Evolutionary conservation across 257 asterid species (phyloP).

Genomic region (Mentha longifolia): DNA sequence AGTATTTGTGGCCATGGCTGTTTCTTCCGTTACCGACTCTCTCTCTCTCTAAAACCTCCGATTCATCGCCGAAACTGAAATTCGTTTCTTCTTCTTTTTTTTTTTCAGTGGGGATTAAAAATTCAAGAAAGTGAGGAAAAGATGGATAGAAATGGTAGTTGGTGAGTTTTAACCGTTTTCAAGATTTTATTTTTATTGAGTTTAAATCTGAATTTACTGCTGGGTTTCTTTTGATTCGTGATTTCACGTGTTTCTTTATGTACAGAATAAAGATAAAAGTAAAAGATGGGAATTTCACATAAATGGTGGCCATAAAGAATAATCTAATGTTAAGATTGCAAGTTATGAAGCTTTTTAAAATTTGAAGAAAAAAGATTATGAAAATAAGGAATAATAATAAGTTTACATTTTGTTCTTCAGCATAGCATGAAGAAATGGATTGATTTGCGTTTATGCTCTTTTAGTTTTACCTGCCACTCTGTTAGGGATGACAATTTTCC

Average conservation of each 20-base stretch:
- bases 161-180: constrained; percentile 33
- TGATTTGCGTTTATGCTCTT: too few species aligned
- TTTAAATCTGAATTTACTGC: constrained; percentile 25
- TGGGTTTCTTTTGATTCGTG: background rate
- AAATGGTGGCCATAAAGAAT: too few species aligned
- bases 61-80: background rate
- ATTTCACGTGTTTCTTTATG: background rate
- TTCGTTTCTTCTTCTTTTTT: constrained; percentile 15
- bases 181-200: background rate
- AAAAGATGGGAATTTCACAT: too few species aligned
- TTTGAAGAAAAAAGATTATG: too few species aligned
- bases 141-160: constrained; percentile 29
- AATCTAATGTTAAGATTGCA: too few species aligned
- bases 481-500: too few species aligned
- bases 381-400: too few species aligned
- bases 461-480: too few species aligned
- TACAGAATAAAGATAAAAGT: too few species aligned
- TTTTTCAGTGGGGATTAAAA: constrained; percentile 2
- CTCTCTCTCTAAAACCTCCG: constrained; percentile 9
- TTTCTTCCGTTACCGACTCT: constrained; percentile 27
- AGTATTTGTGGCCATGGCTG: constrained; percentile 50
- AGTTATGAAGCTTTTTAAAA: too few species aligned
- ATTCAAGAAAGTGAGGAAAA: constrained; percentile 1
- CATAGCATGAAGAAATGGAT: too few species aligned
- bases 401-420: too few species aligned